These are phyloP conservation scores for Brassica balearica DNA, from an alignment of 441 rosid species.

Conservation along the genomic window DNA sequence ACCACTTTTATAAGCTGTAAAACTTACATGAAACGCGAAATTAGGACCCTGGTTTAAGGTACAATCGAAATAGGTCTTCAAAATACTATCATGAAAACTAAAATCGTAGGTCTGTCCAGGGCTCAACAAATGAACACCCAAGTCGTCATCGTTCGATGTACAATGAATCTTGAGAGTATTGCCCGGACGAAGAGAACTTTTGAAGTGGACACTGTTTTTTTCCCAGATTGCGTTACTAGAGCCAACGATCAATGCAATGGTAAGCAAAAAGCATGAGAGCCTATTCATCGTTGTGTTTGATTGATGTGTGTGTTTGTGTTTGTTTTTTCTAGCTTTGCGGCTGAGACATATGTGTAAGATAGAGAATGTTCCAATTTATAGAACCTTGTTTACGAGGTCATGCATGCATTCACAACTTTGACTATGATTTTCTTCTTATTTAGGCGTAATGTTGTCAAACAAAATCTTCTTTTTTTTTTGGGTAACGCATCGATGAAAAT, in stretches of 20 bases:
- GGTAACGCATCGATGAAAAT: neutral
- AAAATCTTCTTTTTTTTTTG: neutral
- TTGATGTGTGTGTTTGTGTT: neutral
- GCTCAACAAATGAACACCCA: neutral
- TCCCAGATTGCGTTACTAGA: neutral
- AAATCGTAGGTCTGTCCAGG: neutral
- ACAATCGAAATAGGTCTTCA: neutral
- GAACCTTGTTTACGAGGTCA: constrained; percentile 1
- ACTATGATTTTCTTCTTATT: neutral
- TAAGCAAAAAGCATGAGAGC: neutral
- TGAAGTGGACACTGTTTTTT: constrained; percentile 2
- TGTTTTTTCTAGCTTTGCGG: neutral
- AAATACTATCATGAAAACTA: neutral
- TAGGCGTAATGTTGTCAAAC: neutral
- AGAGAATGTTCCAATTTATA: neutral
- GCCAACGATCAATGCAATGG: neutral
- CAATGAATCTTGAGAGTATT: neutral
- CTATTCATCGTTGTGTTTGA: neutral
- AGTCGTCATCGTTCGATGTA: neutral
- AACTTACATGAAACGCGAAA: neutral
- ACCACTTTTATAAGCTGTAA: neutral
- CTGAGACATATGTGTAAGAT: neutral
- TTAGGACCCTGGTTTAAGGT: neutral
- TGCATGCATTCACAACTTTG: neutral
- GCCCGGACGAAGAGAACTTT: constrained; percentile 1